These are phyloP conservation scores for Chaetoceros tenuissimus DNA, from an alignment of 108 stramenopile genomes.

Conservation along the genomic window DNA sequence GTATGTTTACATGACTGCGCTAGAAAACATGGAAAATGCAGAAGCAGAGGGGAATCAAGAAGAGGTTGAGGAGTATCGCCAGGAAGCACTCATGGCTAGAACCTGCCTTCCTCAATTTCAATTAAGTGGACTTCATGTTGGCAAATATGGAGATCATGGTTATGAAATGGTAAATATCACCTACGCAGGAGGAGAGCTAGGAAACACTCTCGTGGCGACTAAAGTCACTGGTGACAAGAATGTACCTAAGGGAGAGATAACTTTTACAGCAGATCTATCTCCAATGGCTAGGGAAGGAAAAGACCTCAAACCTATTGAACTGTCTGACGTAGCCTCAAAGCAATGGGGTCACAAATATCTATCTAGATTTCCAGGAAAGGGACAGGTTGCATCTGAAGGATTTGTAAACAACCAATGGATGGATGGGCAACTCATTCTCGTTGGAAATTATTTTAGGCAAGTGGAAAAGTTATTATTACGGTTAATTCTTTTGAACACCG, in stretches of 20 bases:
- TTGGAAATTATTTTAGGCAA: slow-evolving; percentile 31
- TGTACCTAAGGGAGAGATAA: slow-evolving; percentile 53
- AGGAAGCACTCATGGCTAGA: slow-evolving; percentile 37
- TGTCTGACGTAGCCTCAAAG: slow-evolving; percentile 39
- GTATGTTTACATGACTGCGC: slow-evolving; percentile 41
- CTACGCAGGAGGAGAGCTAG: slow-evolving; percentile 34
- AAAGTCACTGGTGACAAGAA: slow-evolving; percentile 73
- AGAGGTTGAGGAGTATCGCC: slow-evolving; percentile 15
- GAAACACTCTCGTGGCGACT: slow-evolving; percentile 43
- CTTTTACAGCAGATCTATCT: slow-evolving; percentile 60
- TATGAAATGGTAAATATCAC: slow-evolving; percentile 83
- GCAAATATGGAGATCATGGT: slow-evolving; percentile 65
- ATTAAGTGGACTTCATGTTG: slow-evolving; percentile 71
- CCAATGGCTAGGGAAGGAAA: slow-evolving; percentile 10
- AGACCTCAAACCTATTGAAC: slow-evolving; percentile 52
- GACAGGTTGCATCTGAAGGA: slow-evolving; percentile 64
- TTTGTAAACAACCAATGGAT: slow-evolving; percentile 47
- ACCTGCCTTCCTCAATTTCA: slow-evolving; percentile 53
- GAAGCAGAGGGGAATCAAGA: slow-evolving; percentile 17
- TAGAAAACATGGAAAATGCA: slow-evolving; percentile 36
- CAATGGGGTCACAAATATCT: slow-evolving; percentile 66
- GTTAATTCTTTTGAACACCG: too few relatives aligned
- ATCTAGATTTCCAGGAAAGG: slow-evolving; percentile 45
- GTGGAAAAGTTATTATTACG: too few relatives aligned
- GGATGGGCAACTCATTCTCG: slow-evolving; percentile 70